phyloP scores from a whole-genome alignment of 768 basidiomycete genomes.

The Guyanaporus albipodus region DNA sequence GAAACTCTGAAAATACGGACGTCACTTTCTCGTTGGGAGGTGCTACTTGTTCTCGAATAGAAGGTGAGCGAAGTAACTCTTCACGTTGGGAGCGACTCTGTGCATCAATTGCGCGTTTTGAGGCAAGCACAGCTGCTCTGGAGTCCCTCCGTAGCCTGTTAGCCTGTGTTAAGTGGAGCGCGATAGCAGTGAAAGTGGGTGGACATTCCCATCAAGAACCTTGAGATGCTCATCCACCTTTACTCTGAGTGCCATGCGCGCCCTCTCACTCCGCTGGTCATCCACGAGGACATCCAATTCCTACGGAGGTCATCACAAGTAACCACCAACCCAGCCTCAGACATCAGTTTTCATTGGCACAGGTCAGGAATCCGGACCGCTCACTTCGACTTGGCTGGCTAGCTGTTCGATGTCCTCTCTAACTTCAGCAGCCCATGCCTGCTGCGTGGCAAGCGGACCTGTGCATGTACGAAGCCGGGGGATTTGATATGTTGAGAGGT shows the following conservation, averaged over 20 bases:
- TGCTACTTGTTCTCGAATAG: slow-evolving; percentile 42
- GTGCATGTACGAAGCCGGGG: slow-evolving; percentile 66
- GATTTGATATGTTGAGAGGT: slow-evolving; percentile 68
- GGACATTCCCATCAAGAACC: slow-evolving; percentile 49
- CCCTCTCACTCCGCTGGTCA: slow-evolving; percentile 61
- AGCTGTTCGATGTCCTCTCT: slow-evolving; percentile 69
- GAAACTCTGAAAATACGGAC: slow-evolving; percentile 38
- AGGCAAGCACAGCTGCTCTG: slow-evolving; percentile 64
- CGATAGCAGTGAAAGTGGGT: not conserved
- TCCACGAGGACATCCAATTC: slow-evolving; percentile 65
- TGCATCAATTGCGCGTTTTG: slow-evolving; percentile 69
- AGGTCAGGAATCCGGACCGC: slow-evolving; percentile 31
- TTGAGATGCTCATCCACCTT: slow-evolving; percentile 48
- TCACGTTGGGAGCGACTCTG: slow-evolving; percentile 56
- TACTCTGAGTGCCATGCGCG: slow-evolving; percentile 43
- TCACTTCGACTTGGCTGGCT: slow-evolving; percentile 58
- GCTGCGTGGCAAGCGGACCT: slow-evolving; percentile 68
- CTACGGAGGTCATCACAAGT: slow-evolving; percentile 33
- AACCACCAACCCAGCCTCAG: not conserved
- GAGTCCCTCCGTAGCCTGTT: slow-evolving; percentile 57
- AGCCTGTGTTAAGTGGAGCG: slow-evolving; percentile 3
- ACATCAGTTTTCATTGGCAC: slow-evolving; percentile 4
- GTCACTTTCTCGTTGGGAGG: slow-evolving; percentile 52
- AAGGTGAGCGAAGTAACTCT: slow-evolving; percentile 59
- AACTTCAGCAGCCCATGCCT: slow-evolving; percentile 69